Evolutionary conservation across 2,329 filamentous ascomycete species (phyloP).

Genomic region (Botrytis fragariae): DNA sequence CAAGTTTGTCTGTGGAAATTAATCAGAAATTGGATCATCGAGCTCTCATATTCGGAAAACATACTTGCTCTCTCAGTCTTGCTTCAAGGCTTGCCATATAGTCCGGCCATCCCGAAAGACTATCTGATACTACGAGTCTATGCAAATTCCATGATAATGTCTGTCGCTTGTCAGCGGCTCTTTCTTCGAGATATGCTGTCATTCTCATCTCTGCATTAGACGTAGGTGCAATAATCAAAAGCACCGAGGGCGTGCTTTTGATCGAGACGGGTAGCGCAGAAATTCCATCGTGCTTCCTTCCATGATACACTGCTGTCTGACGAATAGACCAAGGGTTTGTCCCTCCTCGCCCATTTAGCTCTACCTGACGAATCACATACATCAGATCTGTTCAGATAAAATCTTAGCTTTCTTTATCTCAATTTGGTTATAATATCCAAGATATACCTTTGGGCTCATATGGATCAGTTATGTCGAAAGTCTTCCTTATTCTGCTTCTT

Average conservation of each 20-base stretch:
- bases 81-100: slow-evolving; percentile 29
- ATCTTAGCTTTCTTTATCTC: no score
- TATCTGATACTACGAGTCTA: slow-evolving; percentile 25
- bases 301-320: slow-evolving; percentile 41
- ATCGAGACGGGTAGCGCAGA: not conserved
- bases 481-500: not conserved
- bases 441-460: not conserved
- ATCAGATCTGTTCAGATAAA: slow-evolving; percentile 21
- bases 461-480: not conserved
- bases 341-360: slow-evolving; percentile 22
- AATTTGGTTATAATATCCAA: not conserved
- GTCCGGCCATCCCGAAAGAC: slow-evolving; percentile 25
- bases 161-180: not conserved
- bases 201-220: slow-evolving; percentile 17
- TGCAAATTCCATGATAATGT: slow-evolving; percentile 25
- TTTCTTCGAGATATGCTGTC: not conserved
- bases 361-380: slow-evolving; percentile 28
- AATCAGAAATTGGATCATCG: not conserved
- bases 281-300: not conserved
- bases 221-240: slow-evolving; percentile 26
- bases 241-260: not conserved
- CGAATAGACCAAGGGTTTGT: slow-evolving; percentile 40
- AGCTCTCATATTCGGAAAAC: not conserved
- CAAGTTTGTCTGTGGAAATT: not conserved
- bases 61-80: slow-evolving; percentile 21